A percentile compares a stretch with the other conserved stretches of the same genome.
phyloP scores from a whole-genome alignment of 164 flowering plant species.

The Nelumbo lutea region DNA sequence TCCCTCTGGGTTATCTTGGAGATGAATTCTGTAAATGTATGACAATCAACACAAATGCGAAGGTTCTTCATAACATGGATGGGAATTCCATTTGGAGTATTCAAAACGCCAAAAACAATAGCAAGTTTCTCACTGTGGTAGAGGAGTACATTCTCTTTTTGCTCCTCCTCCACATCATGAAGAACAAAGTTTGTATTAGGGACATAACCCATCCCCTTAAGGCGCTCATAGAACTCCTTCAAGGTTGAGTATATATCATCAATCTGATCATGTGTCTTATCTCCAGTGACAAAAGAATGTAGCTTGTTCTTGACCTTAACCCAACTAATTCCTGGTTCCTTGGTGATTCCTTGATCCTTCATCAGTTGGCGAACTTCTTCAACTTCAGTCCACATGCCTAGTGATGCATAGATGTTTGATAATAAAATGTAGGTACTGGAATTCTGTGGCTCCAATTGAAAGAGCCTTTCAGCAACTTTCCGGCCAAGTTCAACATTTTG shows the following conservation, averaged over 20 bases:
- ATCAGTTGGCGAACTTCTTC: not conserved
- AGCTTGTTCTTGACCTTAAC: not conserved
- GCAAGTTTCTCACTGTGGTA: conserved; percentile 4
- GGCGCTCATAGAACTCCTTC: not conserved
- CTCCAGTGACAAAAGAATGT: not conserved
- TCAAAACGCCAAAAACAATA: not conserved
- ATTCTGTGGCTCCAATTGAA: conserved; percentile 1
- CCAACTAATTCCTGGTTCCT: not conserved
- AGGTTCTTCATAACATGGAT: not conserved
- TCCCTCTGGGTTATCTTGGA: not conserved
- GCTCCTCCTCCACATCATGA: conserved; percentile 1
- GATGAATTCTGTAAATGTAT: not conserved
- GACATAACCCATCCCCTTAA: not conserved
- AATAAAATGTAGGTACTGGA: not conserved
- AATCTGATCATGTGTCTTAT: not conserved
- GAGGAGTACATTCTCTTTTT: not conserved
- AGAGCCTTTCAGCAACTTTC: conserved; percentile 1
- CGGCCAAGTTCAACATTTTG: not conserved
- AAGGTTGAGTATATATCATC: not conserved
- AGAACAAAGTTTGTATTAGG: not conserved
- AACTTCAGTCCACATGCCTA: conserved; percentile 1
- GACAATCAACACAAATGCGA: not conserved
- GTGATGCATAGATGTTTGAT: conserved; percentile 1
- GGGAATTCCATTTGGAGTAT: not conserved
- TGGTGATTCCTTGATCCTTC: not conserved